Conservation (phyloP, 2,329 filamentous ascomycete genomes). For the Diplodia sapinea region DNA sequence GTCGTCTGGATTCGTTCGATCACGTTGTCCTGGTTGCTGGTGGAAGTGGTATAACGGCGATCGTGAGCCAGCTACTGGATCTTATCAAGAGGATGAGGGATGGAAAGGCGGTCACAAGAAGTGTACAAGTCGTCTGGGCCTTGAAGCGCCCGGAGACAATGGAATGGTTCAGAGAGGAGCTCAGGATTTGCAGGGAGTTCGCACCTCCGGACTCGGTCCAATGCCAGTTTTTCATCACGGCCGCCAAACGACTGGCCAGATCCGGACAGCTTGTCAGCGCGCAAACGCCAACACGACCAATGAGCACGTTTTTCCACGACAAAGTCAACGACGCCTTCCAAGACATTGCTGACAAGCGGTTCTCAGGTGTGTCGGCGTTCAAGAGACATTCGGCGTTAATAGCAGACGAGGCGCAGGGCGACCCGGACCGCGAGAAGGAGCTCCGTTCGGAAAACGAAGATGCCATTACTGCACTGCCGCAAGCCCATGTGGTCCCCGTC, state of each 20-base stretch:
- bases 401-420: slow-evolving; percentile 77
- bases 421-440: slow-evolving; percentile 78
- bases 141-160: slow-evolving; percentile 89
- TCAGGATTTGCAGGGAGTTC: slow-evolving; percentile 87
- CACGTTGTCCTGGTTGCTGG: slow-evolving; percentile 92
- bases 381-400: slow-evolving; percentile 81
- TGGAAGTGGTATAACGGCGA: slow-evolving; percentile 90
- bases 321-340: slow-evolving; percentile 87
- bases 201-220: slow-evolving; percentile 87
- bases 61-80: slow-evolving; percentile 88
- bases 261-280: slow-evolving; percentile 59
- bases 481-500: slow-evolving; percentile 49
- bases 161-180: slow-evolving; percentile 97
- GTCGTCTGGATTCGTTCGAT: slow-evolving; percentile 88
- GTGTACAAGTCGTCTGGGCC: slow-evolving; percentile 92
- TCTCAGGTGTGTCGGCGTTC: slow-evolving; percentile 48
- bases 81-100: slow-evolving; percentile 97
- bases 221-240: slow-evolving; percentile 94
- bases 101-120: slow-evolving; percentile 89
- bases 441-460: slow-evolving; percentile 84
- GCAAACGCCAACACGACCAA: slow-evolving; percentile 59
- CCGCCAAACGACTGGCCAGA: slow-evolving; percentile 64
- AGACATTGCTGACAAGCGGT: slow-evolving; percentile 77
- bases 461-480: slow-evolving; percentile 79
- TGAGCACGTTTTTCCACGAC: slow-evolving; percentile 80